A percentile compares a stretch with the other conserved stretches of the same genome.
These are phyloP conservation scores for Chenopodium formosanum DNA, from an alignment of 148 eudicot species.

Conservation along the genomic window DNA sequence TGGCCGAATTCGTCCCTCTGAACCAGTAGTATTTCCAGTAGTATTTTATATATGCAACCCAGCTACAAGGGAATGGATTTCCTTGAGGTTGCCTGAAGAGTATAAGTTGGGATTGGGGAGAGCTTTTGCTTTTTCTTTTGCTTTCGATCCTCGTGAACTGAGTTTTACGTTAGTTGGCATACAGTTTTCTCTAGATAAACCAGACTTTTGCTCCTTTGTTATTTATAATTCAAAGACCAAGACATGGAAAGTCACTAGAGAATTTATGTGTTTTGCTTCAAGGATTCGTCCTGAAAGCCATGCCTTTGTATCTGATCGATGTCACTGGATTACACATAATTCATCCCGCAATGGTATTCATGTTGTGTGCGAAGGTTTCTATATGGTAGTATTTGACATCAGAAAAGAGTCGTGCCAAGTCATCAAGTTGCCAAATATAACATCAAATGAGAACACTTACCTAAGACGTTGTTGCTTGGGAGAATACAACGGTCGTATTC, in stretches of 20 bases:
- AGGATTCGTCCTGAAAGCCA: not conserved
- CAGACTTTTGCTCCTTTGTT: not conserved
- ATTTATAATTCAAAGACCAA: not conserved
- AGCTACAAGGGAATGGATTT: not conserved
- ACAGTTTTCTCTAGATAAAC: not conserved
- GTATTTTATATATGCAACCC: not conserved
- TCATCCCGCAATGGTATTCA: not conserved
- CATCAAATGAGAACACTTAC: not conserved
- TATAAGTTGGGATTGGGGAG: not conserved
- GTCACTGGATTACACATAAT: not conserved
- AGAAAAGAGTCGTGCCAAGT: not conserved
- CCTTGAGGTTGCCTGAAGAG: not conserved
- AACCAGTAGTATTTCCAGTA: not conserved
- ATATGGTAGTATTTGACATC: conserved; percentile 9
- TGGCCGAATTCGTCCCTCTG: not conserved
- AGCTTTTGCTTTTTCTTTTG: not conserved
- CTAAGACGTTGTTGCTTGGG: not conserved
- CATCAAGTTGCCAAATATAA: conserved; percentile 3
- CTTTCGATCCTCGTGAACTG: not conserved
- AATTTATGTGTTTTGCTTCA: not conserved
- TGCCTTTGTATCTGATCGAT: not conserved
- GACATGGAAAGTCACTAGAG: not conserved
- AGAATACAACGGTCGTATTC: not conserved
- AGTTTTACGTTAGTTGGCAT: not conserved
- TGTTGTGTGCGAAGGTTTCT: not conserved